Evolutionary conservation across 164 flowering plant species (phyloP), one percentile per base, ranked within the genome.

Genomic region (Echeveria elegans): DNA sequence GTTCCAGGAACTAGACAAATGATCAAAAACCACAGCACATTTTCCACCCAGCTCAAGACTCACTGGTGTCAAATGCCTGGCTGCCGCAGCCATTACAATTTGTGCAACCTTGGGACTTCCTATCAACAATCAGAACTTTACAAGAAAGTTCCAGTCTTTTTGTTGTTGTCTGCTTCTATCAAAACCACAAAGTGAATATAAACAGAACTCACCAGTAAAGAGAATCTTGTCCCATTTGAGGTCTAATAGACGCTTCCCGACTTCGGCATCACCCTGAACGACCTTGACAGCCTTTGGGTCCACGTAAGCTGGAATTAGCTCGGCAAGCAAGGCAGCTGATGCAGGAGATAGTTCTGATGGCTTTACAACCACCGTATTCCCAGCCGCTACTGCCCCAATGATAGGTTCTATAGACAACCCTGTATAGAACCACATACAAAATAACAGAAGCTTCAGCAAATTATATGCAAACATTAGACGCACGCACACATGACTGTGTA

Each of bases 301-400:
- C 10, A 81, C 24, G 64, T 81, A 81, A 34, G 18, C 21, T 2
- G 74, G 68, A 26, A 79, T n/a, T 4, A 29, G 1, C 24, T 68
- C 72, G 14, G 79, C 77, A 24, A 81, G 73, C 43, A 81, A 62
- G 36, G 77, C 63, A 65, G 84, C 62, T 38, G 73, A 67, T 9
- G 79, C 61, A 6, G 84, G 82, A 47, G 80, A 71, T 28, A 81
- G 16, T 31, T 78, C 84, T 50, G 84, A 78, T n/a, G 84, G 80
- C 50, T 81, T 81, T 32, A 81, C 15, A 53, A 81, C 77, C 32
- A 69, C 77, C n/a, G 77, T 45, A 66, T 81, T 81, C 66, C 84
- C 84, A 26, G 82, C 84, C 2, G 84, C 76, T 52, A 78, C 32
- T 28, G 84, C 84, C 47, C 84, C 84, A n/a, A 81, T 75, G n/a